Evolutionary conservation across 768 basidiomycete species (phyloP).

Genomic region (Tylopilus plumbeoviolaceoides): DNA sequence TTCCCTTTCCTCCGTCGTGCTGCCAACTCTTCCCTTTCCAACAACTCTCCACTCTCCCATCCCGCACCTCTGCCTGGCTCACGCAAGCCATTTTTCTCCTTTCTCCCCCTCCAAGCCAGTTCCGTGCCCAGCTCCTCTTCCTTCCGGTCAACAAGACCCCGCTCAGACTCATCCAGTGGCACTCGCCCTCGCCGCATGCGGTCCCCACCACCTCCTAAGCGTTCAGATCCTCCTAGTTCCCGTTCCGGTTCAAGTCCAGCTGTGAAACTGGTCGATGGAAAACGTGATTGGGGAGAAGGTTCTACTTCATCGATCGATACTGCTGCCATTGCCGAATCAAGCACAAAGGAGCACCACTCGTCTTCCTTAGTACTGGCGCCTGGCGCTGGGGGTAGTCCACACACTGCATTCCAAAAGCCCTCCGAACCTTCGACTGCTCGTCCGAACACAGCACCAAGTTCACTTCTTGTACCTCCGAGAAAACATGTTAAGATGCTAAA

Average conservation of each 20-base stretch:
- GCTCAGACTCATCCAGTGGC: slow-evolving; percentile 17
- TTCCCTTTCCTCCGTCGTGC: slow-evolving; percentile 19
- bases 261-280: background rate
- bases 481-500: slow-evolving; percentile 69
- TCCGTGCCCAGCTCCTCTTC: slow-evolving; percentile 16
- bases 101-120: slow-evolving; percentile 8
- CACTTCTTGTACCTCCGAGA: slow-evolving; percentile 5
- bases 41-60: slow-evolving; percentile 1
- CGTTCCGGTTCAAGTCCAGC: slow-evolving; percentile 6
- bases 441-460: slow-evolving; percentile 13
- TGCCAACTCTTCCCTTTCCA: slow-evolving; percentile 11
- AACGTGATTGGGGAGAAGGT: slow-evolving; percentile 3
- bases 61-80: slow-evolving; percentile 15
- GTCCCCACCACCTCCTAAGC: too few relatives aligned
- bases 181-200: too few relatives aligned
- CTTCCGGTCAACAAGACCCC: slow-evolving; percentile 4
- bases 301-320: background rate
- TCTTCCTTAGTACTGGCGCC: slow-evolving; percentile 21
- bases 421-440: background rate
- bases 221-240: too few relatives aligned
- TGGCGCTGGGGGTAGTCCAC: slow-evolving; percentile 32
- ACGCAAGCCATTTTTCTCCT: slow-evolving; percentile 7
- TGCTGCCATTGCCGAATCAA: background rate
- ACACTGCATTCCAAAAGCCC: slow-evolving; percentile 11
- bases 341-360: slow-evolving; percentile 15